These are phyloP conservation scores for Lichtheimia hyalospora DNA, from an alignment of 371 early-diverging fungal species.

Conservation along the genomic window DNA sequence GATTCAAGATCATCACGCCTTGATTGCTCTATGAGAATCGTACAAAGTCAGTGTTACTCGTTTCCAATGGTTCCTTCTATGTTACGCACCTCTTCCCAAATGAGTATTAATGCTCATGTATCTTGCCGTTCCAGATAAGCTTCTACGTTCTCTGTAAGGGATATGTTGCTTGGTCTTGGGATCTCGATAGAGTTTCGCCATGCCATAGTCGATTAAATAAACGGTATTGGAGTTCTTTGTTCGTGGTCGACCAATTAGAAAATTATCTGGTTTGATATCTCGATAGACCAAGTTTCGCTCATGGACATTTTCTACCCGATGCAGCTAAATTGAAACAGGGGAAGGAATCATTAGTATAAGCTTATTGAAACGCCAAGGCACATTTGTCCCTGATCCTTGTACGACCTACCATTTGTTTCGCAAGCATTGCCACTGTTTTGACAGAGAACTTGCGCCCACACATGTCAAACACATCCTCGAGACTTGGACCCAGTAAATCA, in stretches of 20 bases:
- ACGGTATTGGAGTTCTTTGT: slow-evolving; percentile 58
- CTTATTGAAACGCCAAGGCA: background rate
- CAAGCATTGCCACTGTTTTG: slow-evolving; percentile 95
- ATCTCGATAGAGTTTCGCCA: slow-evolving; percentile 91
- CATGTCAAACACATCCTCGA: slow-evolving; percentile 97
- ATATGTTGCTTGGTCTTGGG: slow-evolving; percentile 89
- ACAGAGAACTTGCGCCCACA: slow-evolving; percentile 88
- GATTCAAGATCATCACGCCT: slow-evolving; percentile 96
- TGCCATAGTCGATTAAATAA: slow-evolving; percentile 91
- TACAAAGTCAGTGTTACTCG: background rate
- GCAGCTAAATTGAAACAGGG: slow-evolving; percentile 52
- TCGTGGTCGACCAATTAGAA: slow-evolving; percentile 82
- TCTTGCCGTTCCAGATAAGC: slow-evolving; percentile 91
- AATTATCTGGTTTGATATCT: slow-evolving; percentile 99
- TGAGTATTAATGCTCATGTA: slow-evolving; percentile 97
- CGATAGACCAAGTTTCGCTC: slow-evolving; percentile 96
- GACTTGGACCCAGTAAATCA: slow-evolving; percentile 94
- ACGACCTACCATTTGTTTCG: slow-evolving; percentile 88
- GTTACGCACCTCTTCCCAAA: slow-evolving; percentile 65
- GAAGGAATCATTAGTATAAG: background rate
- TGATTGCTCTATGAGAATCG: slow-evolving; percentile 77
- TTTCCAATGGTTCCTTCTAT: background rate
- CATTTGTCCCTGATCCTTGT: background rate
- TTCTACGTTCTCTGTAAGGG: slow-evolving; percentile 84
- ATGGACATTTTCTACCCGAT: slow-evolving; percentile 92